Percentiles rank a stretch among this genome's conserved stretches.
phyloP scores from a whole-genome alignment of 306 rosid species.

The Lablab purpureus region DNA sequence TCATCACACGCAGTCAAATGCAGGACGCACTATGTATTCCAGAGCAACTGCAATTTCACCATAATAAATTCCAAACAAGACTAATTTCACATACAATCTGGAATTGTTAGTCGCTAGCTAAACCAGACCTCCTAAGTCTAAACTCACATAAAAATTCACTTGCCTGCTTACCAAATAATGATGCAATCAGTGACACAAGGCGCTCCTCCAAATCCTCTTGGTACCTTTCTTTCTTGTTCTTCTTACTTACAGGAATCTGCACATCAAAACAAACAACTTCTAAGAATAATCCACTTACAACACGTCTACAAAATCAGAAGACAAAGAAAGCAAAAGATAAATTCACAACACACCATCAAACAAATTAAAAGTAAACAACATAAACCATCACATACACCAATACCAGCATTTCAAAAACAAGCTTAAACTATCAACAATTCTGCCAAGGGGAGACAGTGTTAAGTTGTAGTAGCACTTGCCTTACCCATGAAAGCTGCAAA shows the following conservation, averaged over 20 bases:
- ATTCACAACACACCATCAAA: neutral
- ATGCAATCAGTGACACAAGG: constrained; percentile 77
- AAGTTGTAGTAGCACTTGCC: constrained; percentile 65
- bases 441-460: neutral
- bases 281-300: constrained; percentile 34
- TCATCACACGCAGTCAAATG: constrained; percentile 25
- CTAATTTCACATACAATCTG: neutral
- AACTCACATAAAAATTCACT: constrained; percentile 53
- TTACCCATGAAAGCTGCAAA: constrained; percentile 99
- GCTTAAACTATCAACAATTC: neutral
- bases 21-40: neutral
- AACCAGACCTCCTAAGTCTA: constrained; percentile 34
- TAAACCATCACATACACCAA: constrained; percentile 13
- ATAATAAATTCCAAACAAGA: neutral
- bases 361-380: neutral
- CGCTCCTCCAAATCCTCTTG: constrained; percentile 97
- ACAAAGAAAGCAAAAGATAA: neutral
- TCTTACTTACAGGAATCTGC: constrained; percentile 80
- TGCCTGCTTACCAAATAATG: constrained; percentile 97
- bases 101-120: constrained; percentile 1
- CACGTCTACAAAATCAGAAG: constrained; percentile 18
- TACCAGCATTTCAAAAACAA: neutral
- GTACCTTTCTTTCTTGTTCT: constrained; percentile 87
- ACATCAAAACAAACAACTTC: constrained; percentile 30
- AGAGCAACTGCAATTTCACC: constrained; percentile 23